Conservation (phyloP, 2,329 filamentous ascomycete genomes). For the Sarocladium brachiariae region DNA sequence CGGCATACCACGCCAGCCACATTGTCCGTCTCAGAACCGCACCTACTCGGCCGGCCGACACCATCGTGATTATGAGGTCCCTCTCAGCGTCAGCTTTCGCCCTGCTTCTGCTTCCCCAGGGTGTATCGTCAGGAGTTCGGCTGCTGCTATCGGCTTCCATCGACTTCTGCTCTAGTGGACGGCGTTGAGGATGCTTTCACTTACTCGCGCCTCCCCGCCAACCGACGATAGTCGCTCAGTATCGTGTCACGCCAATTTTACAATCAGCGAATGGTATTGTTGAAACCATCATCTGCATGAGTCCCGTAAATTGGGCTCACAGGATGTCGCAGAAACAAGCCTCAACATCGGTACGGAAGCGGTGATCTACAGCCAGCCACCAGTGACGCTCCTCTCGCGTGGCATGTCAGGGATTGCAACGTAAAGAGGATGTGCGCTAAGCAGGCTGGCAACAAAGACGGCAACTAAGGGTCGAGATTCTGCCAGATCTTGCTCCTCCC, state of each 20-base stretch:
- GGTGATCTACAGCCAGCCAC: slow-evolving; percentile 1
- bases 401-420: slow-evolving; percentile 5
- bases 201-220: not conserved
- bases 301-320: too few species aligned
- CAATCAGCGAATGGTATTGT: too few species aligned
- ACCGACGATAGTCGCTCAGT: not conserved
- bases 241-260: not conserved
- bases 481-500: not conserved
- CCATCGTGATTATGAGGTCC: not conserved
- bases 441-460: not conserved
- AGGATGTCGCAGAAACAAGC: not conserved
- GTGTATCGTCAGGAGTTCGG: too few species aligned
- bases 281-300: too few species aligned
- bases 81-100: not conserved
- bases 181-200: not conserved
- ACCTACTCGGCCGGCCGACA: not conserved
- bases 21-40: not conserved
- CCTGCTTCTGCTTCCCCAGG: too few species aligned
- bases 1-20: not conserved
- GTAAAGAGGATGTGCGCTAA: not conserved
- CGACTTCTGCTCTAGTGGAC: too few species aligned
- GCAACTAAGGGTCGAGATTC: slow-evolving; percentile 6
- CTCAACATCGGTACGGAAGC: not conserved
- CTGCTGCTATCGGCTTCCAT: too few species aligned
- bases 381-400: slow-evolving; percentile 4